Base-by-base conservation (phyloP, 2,329 filamentous ascomycete species). In the Trichocomaceae sp. region DNA sequence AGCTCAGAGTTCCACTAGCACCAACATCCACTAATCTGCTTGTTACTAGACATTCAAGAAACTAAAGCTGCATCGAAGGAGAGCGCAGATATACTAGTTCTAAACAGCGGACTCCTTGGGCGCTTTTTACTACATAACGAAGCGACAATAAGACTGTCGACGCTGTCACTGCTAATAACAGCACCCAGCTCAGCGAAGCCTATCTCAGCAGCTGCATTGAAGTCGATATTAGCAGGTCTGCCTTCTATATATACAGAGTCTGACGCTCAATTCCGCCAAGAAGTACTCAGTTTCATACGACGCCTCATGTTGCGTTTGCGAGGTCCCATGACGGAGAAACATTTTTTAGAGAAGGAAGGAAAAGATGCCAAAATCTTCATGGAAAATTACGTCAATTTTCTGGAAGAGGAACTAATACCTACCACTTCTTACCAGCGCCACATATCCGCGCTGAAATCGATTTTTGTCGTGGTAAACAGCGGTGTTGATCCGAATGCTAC, bases 381-480 rank as follows among this genome's bases (percentile, higher is more conserved):
- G n/a, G 66, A 69, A 1, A 91, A 87, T 83, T 95, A 92, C 65
- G 63, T 88, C 1, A 64, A 73, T 1, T 93, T 95, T 61, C 70
- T 96, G 5, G 79, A 83, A 52, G 74, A 76, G 37, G 90, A 97
- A 63, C 74, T 99, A 20, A 80, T 83, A 2, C 85, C 90, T 2
- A 91, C 87, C 1, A 84, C 88, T 15, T 93, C 91, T 10, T 99
- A 97, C 65, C 91, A 95, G 66, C 83, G 90, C 6, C 92, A 96
- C 62, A 87, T 91, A 47, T 88, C 87, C 2, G 84, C 89, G 2
- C 70, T 97, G 5, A 90, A 85, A 64, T 83, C 86, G 0, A 71
- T 92, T 26, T 76, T 75, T 0, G 78, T 86, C 51, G 74, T 92
- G n/a, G 70, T 90, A 5, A 81, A 81, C 56, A 83, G 86, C 42